A percentile compares a stretch with the other conserved stretches of the same genome.
Conservation (phyloP, 2,329 filamentous ascomycete genomes). For the Ascosphaera pollenicola region DNA sequence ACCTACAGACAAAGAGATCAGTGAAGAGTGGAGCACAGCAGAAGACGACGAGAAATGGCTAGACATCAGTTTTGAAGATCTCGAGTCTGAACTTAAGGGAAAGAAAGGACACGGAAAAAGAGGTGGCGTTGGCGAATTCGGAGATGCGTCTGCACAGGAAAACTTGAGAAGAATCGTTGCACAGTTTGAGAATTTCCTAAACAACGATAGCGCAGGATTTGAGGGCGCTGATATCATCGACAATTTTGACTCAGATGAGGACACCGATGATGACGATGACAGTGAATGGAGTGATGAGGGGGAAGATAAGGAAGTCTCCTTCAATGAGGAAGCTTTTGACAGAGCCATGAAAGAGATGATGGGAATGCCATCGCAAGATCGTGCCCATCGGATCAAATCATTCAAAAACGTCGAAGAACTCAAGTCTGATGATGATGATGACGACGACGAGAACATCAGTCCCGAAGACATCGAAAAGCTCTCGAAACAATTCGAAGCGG, state of each 20-base stretch:
- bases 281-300: constrained; percentile 33
- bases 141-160: constrained; percentile 22
- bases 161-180: constrained; percentile 77
- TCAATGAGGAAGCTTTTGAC: constrained; percentile 67
- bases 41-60: constrained; percentile 82
- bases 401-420: constrained; percentile 23
- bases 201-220: constrained; percentile 59
- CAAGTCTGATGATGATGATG: constrained; percentile 24
- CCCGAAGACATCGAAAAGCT: constrained; percentile 31
- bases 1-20: constrained; percentile 53
- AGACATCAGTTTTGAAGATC: constrained; percentile 74
- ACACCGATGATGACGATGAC: constrained; percentile 27
- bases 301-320: constrained; percentile 55
- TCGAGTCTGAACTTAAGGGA: constrained; percentile 55
- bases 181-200: constrained; percentile 78
- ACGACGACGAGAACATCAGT: constrained; percentile 31
- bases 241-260: constrained; percentile 47
- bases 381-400: constrained; percentile 12
- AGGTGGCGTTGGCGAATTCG: constrained; percentile 16
- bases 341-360: constrained; percentile 86
- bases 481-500: constrained; percentile 24
- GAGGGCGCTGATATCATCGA: constrained; percentile 52
- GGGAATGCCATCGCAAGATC: constrained; percentile 33
- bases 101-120: constrained; percentile 16
- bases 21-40: constrained; percentile 37